Percentiles rank a stretch among this genome's conserved stretches.
These are phyloP conservation scores for Lophium mytilinum DNA, from an alignment of 495 filamentous ascomycete species.

Conservation along the genomic window DNA sequence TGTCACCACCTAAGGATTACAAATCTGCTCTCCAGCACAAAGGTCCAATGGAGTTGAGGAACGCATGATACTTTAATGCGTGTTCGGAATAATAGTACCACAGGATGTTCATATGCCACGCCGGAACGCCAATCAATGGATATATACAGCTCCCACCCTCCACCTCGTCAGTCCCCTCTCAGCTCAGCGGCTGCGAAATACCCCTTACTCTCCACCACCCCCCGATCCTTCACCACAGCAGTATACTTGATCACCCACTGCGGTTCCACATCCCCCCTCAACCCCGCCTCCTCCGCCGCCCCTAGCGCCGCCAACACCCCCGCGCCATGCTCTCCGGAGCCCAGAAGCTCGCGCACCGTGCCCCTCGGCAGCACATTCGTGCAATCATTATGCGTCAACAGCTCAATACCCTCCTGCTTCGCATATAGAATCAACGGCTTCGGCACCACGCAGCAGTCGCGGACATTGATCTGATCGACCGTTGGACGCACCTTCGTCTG, in stretches of 20 bases:
- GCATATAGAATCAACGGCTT: conserved; percentile 79
- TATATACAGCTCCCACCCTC: neutral
- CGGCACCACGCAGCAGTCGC: conserved; percentile 93
- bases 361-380: conserved; percentile 81
- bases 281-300: conserved; percentile 38
- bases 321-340: conserved; percentile 37
- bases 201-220: conserved; percentile 96
- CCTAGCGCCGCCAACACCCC: conserved; percentile 39
- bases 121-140: too few relatives aligned
- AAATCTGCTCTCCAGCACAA: too few relatives aligned
- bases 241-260: conserved; percentile 98
- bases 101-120: too few relatives aligned
- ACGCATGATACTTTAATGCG: too few relatives aligned
- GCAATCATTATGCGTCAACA: conserved; percentile 92
- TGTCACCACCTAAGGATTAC: too few relatives aligned
- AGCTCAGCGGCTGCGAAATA: conserved; percentile 84
- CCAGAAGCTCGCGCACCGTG: conserved; percentile 73
- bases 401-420: conserved; percentile 73
- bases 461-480: conserved; percentile 95
- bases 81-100: too few relatives aligned
- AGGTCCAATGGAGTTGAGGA: too few relatives aligned
- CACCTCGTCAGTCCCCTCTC: conserved; percentile 2
- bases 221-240: conserved; percentile 90
- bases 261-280: conserved; percentile 70
- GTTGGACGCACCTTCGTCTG: conserved; percentile 63